phyloP scores from a whole-genome alignment of 352 stramenopile genomes.

The Phytophthora foliorum region DNA sequence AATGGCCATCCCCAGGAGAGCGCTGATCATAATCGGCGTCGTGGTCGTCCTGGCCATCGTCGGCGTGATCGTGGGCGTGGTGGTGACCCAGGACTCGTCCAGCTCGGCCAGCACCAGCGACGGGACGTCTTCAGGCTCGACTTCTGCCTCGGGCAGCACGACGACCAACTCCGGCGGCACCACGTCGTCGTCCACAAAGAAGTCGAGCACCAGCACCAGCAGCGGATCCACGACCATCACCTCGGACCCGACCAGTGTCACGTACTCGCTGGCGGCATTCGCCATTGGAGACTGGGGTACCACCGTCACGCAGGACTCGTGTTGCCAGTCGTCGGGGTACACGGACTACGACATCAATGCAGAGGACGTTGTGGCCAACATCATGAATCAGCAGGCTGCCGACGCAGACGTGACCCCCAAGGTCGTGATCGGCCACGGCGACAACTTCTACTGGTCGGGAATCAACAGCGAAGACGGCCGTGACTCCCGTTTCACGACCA shows the following conservation, averaged over 20 bases:
- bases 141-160: conserved; percentile 23
- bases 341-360: conserved; percentile 72
- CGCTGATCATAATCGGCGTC: conserved; percentile 45
- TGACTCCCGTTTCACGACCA: conserved; percentile 60
- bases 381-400: conserved; percentile 66
- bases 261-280: conserved; percentile 66
- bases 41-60: conserved; percentile 57
- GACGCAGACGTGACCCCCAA: conserved; percentile 55
- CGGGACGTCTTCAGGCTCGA: conserved; percentile 27
- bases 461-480: conserved; percentile 57
- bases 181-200: conserved; percentile 27
- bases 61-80: conserved; percentile 58
- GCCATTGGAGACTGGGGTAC: conserved; percentile 82
- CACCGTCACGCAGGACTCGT: conserved; percentile 69
- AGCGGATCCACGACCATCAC: conserved; percentile 39
- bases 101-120: conserved; percentile 36
- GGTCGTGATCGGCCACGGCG: conserved; percentile 66
- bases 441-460: conserved; percentile 80
- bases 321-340: conserved; percentile 67
- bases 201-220: conserved; percentile 29
- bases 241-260: conserved; percentile 42
- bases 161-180: conserved; percentile 29
- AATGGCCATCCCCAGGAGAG: conserved; percentile 21
- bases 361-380: conserved; percentile 58
- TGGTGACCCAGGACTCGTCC: conserved; percentile 40